Evolutionary conservation across 306 rosid genomes (phyloP), one percentile per base, ranked within the genome.

Genomic region (Elaeagnus macrophylla): DNA sequence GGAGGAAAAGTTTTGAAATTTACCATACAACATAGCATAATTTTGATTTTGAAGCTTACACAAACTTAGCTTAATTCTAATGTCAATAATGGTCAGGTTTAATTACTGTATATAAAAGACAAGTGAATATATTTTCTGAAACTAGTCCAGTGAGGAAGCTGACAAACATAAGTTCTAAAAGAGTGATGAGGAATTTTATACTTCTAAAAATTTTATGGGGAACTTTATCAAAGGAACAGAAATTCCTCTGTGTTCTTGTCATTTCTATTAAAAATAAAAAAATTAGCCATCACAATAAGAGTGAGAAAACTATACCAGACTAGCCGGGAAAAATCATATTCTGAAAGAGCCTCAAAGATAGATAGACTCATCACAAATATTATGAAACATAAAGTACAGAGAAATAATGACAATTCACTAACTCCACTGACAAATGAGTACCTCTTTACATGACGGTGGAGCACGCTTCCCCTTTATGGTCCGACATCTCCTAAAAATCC

Each of bases 381-480:
- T 5, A 56, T 39, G 37, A 20, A 17, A 17, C 7, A 43, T 40
- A 25, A 25, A 25, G 32, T 25, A 25, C 39, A 56, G 19, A 40
- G 19, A n/a, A n/a, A n/a, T n/a, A n/a, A n/a, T n/a, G 37, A 16
- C 17, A 15, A 39, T 5, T 1, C 6, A 10, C 9, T 56, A 16
- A 40, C 37, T 11, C 19, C 11, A 9, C 11, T 47, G 54, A 14
- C 16, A 1, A n/a, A 25, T 8, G 32, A 25, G 49, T 70, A 90
- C 95, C 97, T 86, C 97, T 74, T 81, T 68, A 70, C 95, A 83
- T 9, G 91, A 59, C 40, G 84, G 86, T 0, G 86, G 89, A 60
- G 86, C 77, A 45, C 84, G 90, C 68, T 81, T 86, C 41, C 91
- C 91, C 77, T 86, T 86, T 70, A 90, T 83, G 56, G 85, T 86